These are phyloP conservation scores for Arachnopeziza araneosa DNA, from an alignment of 2,329 filamentous ascomycete genomes.

Conservation along the genomic window DNA sequence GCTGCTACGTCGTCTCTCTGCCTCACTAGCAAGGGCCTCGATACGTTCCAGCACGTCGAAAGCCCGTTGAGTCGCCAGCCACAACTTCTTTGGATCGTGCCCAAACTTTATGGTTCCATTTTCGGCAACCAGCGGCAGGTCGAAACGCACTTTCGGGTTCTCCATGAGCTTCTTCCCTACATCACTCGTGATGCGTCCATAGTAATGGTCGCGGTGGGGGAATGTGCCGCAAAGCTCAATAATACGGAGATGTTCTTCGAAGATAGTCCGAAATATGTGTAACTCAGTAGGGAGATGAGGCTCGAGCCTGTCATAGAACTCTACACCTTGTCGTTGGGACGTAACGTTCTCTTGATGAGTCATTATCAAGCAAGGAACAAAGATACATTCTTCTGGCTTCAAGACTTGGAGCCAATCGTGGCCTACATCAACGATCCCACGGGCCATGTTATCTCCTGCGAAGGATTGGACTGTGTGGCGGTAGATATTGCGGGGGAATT, in stretches of 20 bases:
- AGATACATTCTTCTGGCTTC: constrained; percentile 3
- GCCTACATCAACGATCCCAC: background rate
- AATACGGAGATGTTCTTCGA: constrained; percentile 5
- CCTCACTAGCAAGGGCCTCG: constrained; percentile 4
- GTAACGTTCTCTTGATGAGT: constrained; percentile 5
- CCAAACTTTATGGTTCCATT: constrained; percentile 8
- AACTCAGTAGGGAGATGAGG: constrained; percentile 3
- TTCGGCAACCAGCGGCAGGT: constrained; percentile 3
- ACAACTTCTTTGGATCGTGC: constrained; percentile 8
- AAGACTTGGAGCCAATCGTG: constrained; percentile 3
- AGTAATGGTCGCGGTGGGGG: constrained; percentile 8
- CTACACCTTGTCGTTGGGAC: background rate
- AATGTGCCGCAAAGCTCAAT: constrained; percentile 5
- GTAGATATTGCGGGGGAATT: constrained; percentile 32
- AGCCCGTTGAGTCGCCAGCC: constrained; percentile 5
- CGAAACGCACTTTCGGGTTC: constrained; percentile 8
- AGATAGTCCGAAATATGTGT: constrained; percentile 6
- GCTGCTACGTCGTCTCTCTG: background rate
- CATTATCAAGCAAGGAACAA: constrained; percentile 5
- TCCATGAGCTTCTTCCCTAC: constrained; percentile 6
- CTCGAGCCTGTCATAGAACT: constrained; percentile 5
- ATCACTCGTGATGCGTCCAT: constrained; percentile 3
- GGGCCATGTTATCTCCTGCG: constrained; percentile 1
- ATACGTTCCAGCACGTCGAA: constrained; percentile 8
- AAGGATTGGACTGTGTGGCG: constrained; percentile 3